A percentile compares a stretch with the other conserved stretches of the same genome.
Evolutionary conservation across 2,329 filamentous ascomycete genomes (phyloP).

Genomic region (Rasamsonia emersonii): DNA sequence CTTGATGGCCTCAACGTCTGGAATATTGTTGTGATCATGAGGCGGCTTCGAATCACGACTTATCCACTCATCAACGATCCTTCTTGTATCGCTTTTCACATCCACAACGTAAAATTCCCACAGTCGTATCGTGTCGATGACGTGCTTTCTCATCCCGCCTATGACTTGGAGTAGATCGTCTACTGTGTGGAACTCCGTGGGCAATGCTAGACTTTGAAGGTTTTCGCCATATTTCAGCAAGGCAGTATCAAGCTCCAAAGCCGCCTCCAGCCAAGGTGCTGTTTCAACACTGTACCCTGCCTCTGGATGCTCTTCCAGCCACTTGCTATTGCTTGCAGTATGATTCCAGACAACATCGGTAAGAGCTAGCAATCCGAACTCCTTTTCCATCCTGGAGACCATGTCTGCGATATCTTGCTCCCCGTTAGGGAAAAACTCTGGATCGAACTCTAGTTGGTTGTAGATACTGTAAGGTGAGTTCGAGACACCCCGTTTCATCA

Average conservation of each 20-base stretch:
- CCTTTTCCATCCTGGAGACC: conserved; percentile 71
- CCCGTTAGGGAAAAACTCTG: conserved; percentile 70
- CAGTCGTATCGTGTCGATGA: conserved; percentile 66
- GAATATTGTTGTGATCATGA: conserved; percentile 23
- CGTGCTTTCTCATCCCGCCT: conserved; percentile 71
- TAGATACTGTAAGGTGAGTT: conserved; percentile 97
- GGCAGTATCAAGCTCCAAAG: conserved; percentile 67
- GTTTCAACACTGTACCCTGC: conserved; percentile 91
- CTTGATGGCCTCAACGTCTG: conserved; percentile 37
- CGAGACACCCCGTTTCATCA: conserved; percentile 79
- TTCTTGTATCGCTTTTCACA: conserved; percentile 61
- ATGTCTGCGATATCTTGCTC: conserved; percentile 72
- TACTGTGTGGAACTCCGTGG: conserved; percentile 59
- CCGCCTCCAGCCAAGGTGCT: conserved; percentile 61
- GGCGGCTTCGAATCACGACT: conserved; percentile 7
- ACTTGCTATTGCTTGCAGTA: conserved; percentile 89
- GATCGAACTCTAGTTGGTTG: conserved; percentile 84
- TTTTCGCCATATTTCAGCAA: conserved; percentile 58
- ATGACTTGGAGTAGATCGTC: conserved; percentile 75
- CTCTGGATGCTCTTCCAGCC: conserved; percentile 90
- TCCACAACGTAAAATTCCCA: conserved; percentile 94
- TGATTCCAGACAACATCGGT: conserved; percentile 98
- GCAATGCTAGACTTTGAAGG: conserved; percentile 61
- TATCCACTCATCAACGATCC: conserved; percentile 64
- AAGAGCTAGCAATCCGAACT: conserved; percentile 76